Conservation (phyloP, 2,329 filamentous ascomycete genomes). For the Aureobasidium sp. region DNA sequence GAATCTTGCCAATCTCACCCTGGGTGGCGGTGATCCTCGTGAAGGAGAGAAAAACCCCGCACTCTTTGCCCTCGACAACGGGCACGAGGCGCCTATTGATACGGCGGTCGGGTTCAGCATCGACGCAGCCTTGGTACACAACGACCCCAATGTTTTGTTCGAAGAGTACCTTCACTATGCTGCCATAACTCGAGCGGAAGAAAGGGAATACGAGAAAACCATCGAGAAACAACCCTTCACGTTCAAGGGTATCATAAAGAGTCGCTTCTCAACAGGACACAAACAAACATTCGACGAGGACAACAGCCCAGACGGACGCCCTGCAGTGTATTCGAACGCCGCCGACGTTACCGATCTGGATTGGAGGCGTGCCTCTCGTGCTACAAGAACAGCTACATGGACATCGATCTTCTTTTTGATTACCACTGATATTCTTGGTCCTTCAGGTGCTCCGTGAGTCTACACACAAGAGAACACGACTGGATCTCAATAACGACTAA, state of each 20-base stretch:
- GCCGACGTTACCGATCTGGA: constrained; percentile 21
- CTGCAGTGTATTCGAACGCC: neutral
- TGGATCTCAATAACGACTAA: neutral
- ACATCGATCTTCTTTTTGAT: constrained; percentile 37
- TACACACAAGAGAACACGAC: neutral
- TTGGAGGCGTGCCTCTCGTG: constrained; percentile 28
- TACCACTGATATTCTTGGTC: constrained; percentile 35
- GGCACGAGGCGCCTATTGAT: neutral
- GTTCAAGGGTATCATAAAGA: constrained; percentile 15
- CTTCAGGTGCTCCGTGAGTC: constrained; percentile 23
- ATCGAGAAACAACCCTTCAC: constrained; percentile 12
- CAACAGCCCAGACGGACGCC: neutral
- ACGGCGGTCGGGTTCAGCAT: neutral
- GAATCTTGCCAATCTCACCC: constrained; percentile 7
- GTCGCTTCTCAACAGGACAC: constrained; percentile 15
- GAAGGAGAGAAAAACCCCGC: constrained; percentile 3
- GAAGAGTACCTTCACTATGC: constrained; percentile 21
- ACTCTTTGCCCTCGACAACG: neutral
- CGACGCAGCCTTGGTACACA: neutral
- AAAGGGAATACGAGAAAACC: constrained; percentile 16
- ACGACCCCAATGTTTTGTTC: constrained; percentile 19
- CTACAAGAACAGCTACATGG: constrained; percentile 28
- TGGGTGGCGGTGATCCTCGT: constrained; percentile 7
- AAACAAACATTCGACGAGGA: neutral
- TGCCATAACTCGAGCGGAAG: constrained; percentile 14